A percentile compares a stretch with the other conserved stretches of the same genome.
Conservation (phyloP, 2,329 filamentous ascomycete species). For the Exophiala phaeomuriformis region DNA sequence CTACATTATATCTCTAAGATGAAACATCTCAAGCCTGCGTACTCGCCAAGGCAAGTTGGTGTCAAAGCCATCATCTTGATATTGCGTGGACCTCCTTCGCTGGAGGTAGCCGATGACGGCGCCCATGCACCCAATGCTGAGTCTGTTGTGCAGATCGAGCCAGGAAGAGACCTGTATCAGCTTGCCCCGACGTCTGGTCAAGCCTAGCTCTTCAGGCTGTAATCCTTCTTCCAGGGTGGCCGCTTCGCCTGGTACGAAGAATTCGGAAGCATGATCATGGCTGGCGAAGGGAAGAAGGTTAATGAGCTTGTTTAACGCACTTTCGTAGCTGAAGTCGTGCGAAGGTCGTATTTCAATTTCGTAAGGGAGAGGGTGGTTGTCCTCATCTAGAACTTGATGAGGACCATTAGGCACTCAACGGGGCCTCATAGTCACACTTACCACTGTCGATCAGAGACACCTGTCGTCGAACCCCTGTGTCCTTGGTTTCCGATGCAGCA, state of each 20-base stretch:
- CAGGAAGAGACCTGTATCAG: conserved; percentile 61
- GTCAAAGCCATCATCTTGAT: conserved; percentile 53
- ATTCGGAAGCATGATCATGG: conserved; percentile 43
- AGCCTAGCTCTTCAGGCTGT: conserved; percentile 36
- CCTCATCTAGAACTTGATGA: conserved; percentile 1
- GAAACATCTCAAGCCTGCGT: conserved; percentile 65
- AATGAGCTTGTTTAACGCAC: conserved; percentile 59
- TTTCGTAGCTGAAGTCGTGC: conserved; percentile 63
- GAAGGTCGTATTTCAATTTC: conserved; percentile 61
- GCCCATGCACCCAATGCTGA: conserved; percentile 80
- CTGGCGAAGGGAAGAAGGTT: conserved; percentile 44
- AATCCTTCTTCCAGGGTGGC: conserved; percentile 38
- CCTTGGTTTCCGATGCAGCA: conserved; percentile 29
- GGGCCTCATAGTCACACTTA: conserved; percentile 13
- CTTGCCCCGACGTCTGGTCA: conserved; percentile 54
- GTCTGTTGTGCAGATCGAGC: conserved; percentile 64
- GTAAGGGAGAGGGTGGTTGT: conserved; percentile 45
- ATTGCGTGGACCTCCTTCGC: conserved; percentile 57
- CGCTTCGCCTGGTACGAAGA: conserved; percentile 56
- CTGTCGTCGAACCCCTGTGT: conserved; percentile 35
- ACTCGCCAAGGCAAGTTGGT: conserved; percentile 54
- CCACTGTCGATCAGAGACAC: conserved; percentile 31
- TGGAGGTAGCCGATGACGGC: conserved; percentile 74
- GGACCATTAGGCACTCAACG: background rate
- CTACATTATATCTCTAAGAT: conserved; percentile 55